phyloP scores from a whole-genome alignment of 208 protist genomes.

The Trypanosoma lewisi region DNA sequence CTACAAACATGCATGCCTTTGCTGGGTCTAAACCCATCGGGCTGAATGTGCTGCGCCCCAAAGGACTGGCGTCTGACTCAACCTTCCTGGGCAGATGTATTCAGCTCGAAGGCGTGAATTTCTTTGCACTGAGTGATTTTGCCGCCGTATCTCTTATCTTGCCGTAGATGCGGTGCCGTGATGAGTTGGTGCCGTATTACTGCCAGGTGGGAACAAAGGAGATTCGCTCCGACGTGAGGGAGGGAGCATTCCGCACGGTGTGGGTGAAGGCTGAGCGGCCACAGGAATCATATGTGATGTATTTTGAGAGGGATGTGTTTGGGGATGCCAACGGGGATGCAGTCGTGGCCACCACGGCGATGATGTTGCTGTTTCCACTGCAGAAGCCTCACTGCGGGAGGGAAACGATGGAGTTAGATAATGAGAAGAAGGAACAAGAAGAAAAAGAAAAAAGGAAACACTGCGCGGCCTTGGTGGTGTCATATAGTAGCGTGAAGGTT shows the following conservation, averaged over 20 bases:
- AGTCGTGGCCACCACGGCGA: not conserved
- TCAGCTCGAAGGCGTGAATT: not conserved
- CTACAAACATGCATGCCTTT: not conserved
- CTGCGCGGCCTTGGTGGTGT: not conserved
- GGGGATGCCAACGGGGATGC: not conserved
- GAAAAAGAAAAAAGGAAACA: not conserved
- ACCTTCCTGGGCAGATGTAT: not conserved
- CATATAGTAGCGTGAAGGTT: not conserved
- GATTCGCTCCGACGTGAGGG: not conserved
- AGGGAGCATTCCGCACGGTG: not conserved
- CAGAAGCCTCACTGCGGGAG: not conserved
- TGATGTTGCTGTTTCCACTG: not conserved
- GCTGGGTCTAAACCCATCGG: not conserved
- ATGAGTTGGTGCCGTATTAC: not conserved
- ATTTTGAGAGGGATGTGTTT: not conserved
- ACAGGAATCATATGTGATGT: not conserved
- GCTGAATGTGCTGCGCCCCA: not conserved
- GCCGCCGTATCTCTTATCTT: slow-evolving; percentile 4
- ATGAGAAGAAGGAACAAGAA: not conserved
- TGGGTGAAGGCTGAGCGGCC: not conserved
- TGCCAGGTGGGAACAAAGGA: not conserved
- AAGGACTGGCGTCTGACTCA: not conserved
- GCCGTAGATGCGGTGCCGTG: not conserved
- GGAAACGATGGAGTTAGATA: not conserved
- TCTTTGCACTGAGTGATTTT: not conserved